Evolutionary conservation across 768 basidiomycete genomes (phyloP).

Genomic region (Cubamyces sp.): DNA sequence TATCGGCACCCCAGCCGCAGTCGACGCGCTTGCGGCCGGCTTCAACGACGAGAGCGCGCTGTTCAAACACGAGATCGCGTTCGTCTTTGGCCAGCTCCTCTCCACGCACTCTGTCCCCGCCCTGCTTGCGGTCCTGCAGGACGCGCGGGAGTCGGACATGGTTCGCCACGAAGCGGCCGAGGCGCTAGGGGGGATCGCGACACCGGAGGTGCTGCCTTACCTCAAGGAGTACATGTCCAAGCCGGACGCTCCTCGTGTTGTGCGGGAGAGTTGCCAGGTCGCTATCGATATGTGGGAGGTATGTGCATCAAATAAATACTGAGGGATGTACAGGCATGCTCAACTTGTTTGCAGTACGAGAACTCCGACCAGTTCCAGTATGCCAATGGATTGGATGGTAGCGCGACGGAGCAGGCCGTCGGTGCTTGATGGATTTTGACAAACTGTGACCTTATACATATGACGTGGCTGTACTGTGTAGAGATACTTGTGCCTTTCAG

Average conservation of each 20-base stretch:
- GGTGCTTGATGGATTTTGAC: constrained; percentile 28
- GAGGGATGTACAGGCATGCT: neutral
- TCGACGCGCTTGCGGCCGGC: constrained; percentile 89
- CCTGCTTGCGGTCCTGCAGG: constrained; percentile 75
- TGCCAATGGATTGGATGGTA: constrained; percentile 53
- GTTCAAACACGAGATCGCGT: constrained; percentile 99
- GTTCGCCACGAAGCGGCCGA: constrained; percentile 99
- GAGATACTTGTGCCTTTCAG: neutral
- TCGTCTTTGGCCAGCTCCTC: constrained; percentile 95
- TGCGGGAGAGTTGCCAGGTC: constrained; percentile 93
- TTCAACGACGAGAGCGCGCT: constrained; percentile 88
- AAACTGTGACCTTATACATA: constrained; percentile 1
- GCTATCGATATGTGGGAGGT: constrained; percentile 99
- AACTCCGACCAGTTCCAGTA: constrained; percentile 84
- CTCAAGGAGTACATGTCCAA: constrained; percentile 83
- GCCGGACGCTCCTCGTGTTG: constrained; percentile 83
- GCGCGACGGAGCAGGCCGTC: constrained; percentile 21
- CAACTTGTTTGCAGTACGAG: constrained; percentile 57
- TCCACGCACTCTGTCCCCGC: constrained; percentile 88
- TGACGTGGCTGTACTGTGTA: constrained; percentile 5
- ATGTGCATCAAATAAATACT: neutral
- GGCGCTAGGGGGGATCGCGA: constrained; percentile 96
- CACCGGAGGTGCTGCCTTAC: constrained; percentile 86
- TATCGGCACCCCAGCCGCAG: constrained; percentile 82
- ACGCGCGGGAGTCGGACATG: constrained; percentile 85